Conservation (phyloP, 176 grass and related monocot genomes). For the Aegilops speltoides region DNA sequence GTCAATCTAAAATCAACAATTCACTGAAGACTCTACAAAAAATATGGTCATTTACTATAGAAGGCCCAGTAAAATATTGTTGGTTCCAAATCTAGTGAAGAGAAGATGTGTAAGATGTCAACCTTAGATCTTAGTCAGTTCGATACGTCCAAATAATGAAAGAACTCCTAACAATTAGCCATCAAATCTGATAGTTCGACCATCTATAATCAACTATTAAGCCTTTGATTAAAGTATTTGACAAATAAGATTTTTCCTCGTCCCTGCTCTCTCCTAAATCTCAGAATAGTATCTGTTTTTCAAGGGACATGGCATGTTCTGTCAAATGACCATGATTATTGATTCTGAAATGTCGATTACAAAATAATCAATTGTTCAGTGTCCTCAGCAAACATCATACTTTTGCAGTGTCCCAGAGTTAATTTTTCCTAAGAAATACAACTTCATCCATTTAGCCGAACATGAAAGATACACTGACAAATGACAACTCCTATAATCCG, state of each 20-base stretch:
- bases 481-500: not conserved
- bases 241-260: not conserved
- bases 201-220: constrained; percentile 1
- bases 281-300: not conserved
- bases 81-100: not conserved
- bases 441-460: not conserved
- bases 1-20: not conserved
- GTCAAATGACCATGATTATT: not conserved
- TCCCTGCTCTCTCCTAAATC: not conserved
- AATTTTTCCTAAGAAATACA: not conserved
- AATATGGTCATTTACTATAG: not conserved
- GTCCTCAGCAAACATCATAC: not conserved
- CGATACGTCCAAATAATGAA: not conserved
- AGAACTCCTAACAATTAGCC: not conserved
- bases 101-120: not conserved
- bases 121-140: too few relatives aligned
- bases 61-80: not conserved
- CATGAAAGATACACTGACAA: not conserved
- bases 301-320: not conserved
- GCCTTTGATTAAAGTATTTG: not conserved
- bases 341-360: not conserved
- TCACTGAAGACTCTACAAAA: not conserved
- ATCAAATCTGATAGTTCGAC: not conserved
- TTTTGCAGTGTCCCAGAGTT: not conserved
- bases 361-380: not conserved